These are phyloP conservation scores for Mikania micrantha DNA, from an alignment of 129 eudicot species.

Conservation along the genomic window DNA sequence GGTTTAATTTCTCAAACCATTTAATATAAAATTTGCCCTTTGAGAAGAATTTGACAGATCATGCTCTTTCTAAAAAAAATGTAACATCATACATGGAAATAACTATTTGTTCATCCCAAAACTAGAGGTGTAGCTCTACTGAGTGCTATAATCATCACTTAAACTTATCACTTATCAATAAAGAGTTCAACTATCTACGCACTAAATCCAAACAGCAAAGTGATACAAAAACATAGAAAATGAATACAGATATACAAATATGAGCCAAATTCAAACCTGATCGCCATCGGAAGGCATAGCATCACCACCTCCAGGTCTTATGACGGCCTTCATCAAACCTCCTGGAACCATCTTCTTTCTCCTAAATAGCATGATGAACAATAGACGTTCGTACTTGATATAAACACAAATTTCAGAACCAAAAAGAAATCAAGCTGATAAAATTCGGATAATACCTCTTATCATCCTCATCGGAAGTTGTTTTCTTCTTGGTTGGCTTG, in stretches of 20 bases:
- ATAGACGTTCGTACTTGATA: neutral
- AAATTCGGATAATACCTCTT: conserved; percentile 37
- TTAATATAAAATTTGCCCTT: neutral
- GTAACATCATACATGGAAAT: neutral
- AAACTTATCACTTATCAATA: neutral
- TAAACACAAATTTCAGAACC: neutral
- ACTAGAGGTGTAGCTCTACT: neutral
- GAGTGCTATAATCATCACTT: neutral
- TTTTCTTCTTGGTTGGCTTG: conserved; percentile 59
- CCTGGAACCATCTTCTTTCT: conserved; percentile 88
- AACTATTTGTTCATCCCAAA: neutral
- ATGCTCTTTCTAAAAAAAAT: too few relatives aligned
- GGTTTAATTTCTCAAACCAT: neutral
- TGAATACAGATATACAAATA: neutral
- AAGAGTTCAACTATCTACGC: neutral
- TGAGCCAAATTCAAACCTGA: conserved; percentile 47
- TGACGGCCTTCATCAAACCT: conserved; percentile 86
- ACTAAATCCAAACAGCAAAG: conserved; percentile 2
- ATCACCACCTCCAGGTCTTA: conserved; percentile 86
- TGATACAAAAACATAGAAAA: neutral
- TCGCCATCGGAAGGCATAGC: conserved; percentile 70
- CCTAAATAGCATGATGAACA: conserved; percentile 25
- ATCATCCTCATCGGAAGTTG: conserved; percentile 59
- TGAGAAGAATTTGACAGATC: conserved; percentile 2
- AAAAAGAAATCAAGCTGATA: neutral